Conservation (phyloP, 768 basidiomycete species). For the Serpula lacrymans region DNA sequence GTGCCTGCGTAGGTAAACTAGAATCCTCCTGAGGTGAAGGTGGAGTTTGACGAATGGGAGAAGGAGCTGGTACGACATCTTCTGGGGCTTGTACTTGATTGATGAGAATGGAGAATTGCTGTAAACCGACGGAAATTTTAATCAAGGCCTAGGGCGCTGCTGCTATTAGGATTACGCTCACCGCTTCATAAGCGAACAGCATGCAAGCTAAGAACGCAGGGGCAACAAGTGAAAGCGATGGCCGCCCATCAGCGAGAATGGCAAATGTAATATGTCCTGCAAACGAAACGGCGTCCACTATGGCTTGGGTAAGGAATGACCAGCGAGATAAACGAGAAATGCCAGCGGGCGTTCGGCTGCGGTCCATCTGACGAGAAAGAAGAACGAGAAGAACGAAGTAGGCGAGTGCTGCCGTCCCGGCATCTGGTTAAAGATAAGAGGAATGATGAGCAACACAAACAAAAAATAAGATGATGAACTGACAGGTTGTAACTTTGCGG, state of each 20-base stretch:
- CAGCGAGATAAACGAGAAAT: conserved; percentile 79
- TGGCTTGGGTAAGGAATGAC: conserved; percentile 77
- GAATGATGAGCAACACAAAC: conserved; percentile 7
- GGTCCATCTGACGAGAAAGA: conserved; percentile 70
- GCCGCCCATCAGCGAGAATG: conserved; percentile 76
- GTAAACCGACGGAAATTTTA: conserved; percentile 3
- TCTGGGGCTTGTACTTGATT: conserved; percentile 84
- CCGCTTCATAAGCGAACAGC: conserved; percentile 79
- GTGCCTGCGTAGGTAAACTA: conserved; percentile 12
- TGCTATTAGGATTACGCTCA: conserved; percentile 44
- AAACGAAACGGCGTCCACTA: conserved; percentile 81
- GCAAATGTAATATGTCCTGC: conserved; percentile 88
- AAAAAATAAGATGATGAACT: conserved; percentile 14
- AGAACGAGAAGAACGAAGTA: conserved; percentile 67
- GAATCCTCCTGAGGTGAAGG: conserved; percentile 15
- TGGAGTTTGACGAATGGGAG: conserved; percentile 31
- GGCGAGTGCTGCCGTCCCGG: conserved; percentile 60
- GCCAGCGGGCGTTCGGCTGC: conserved; percentile 73
- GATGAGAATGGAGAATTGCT: conserved; percentile 85
- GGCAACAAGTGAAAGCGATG: conserved; percentile 76
- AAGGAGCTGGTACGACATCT: conserved; percentile 36
- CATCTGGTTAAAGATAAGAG: conserved; percentile 53
- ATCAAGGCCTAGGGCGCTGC: too few relatives aligned
- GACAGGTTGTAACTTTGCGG: conserved; percentile 68
- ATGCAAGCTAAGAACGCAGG: conserved; percentile 83